Evolutionary conservation across 2,329 filamentous ascomycete species (phyloP), one percentile per base, ranked within the genome.

Genomic region (Albifimbria verrucaria): DNA sequence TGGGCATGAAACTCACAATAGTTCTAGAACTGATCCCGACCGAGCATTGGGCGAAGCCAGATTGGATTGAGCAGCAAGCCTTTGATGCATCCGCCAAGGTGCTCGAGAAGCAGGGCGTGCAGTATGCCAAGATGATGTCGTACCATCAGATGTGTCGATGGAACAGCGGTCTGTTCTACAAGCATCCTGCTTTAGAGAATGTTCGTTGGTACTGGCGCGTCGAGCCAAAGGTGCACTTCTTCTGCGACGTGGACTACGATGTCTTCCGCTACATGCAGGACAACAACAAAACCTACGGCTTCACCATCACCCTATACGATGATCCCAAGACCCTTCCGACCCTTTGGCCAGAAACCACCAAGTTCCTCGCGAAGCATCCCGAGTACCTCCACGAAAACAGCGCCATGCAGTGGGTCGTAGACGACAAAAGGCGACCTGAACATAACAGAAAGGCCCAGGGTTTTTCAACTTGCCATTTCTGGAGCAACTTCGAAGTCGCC

Each of bases 111-210:
- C 83, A 93, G 65, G 82, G 88, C 10, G 91, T 99, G 43, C 93
- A 97, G 69, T 99, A 99, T 70, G 90, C 90, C 65, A 81, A 86
- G 62, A 90, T 89, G 79, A 74, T 90, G 51, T 96, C 92, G 48
- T 99, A 99, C 75, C 93, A 97, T 73, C 89, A 97, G 69, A 99
- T 99, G 94, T 99, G 94, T 69, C 87, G 94, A 52, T 99, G 94
- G 94, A 99, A 99, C 76, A 95, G 90, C 66, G 94, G 94, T 66
- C 81, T 97, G 72, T 99, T 99, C 79, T 97, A 96, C 79, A 92
- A 94, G 68, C 94, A 99, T 72, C 91, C 92, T 0, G 92, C 92
- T 1, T 82, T 99, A 52, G 78, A 85, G 59, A 74, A 94, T 63
- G 85, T 82, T 58, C 89, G 91, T 61, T 99, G 90, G 79, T 99